Conservation (phyloP, 345 rosid genomes). For the Salix arbutifolia region DNA sequence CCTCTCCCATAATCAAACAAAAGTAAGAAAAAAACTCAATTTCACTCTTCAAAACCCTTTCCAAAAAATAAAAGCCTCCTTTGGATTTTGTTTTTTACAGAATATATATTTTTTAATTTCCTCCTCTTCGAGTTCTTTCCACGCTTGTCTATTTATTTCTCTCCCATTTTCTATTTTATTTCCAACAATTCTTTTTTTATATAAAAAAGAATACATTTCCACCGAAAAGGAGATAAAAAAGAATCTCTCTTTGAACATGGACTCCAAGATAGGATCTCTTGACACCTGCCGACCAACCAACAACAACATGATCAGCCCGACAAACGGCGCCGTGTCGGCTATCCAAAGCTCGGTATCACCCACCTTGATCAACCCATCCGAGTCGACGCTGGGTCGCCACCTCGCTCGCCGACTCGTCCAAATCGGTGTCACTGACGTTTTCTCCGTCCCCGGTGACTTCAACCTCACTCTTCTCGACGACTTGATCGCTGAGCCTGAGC, state of each 20-base stretch:
- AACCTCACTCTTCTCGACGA: slow-evolving; percentile 76
- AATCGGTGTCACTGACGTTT: slow-evolving; percentile 47
- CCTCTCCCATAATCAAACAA: neutral
- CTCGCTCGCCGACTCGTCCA: slow-evolving; percentile 62
- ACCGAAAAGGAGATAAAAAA: too few relatives aligned
- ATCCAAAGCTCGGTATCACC: slow-evolving; percentile 32
- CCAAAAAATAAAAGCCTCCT: too few relatives aligned
- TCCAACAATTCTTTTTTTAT: neutral
- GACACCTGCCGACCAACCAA: slow-evolving; percentile 35
- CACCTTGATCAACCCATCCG: slow-evolving; percentile 27
- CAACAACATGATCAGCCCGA: slow-evolving; percentile 35
- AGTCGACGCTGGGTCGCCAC: slow-evolving; percentile 62
- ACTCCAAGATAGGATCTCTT: slow-evolving; percentile 45
- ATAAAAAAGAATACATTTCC: too few relatives aligned
- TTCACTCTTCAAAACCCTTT: neutral
- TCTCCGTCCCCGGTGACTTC: slow-evolving; percentile 76
- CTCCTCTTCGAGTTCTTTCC: neutral
- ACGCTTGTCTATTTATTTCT: neutral
- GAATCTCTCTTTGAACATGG: slow-evolving; percentile 26
- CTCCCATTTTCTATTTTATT: neutral
- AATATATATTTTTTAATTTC: too few relatives aligned
- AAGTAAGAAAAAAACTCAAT: neutral
- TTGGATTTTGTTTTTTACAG: too few relatives aligned
- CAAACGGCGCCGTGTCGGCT: slow-evolving; percentile 37
- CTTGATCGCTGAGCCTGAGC: slow-evolving; percentile 67